phyloP scores from a whole-genome alignment of 2,329 filamentous ascomycete genomes.

The Aspergillus sp. region DNA sequence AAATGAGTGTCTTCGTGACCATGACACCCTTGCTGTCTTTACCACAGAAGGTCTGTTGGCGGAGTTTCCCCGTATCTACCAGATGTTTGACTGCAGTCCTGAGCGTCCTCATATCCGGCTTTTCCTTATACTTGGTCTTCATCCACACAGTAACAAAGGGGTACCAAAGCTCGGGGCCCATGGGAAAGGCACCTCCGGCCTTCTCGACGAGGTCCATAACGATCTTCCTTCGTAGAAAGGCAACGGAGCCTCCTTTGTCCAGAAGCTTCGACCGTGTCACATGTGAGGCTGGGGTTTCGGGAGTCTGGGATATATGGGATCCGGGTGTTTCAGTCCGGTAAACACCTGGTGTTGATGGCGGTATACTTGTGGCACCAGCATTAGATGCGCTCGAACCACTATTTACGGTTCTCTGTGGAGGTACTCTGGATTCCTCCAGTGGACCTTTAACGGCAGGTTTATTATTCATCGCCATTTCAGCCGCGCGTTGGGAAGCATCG shows the following conservation, averaged over 20 bases:
- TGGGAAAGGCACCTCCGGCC: conserved; percentile 57
- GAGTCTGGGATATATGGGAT: neutral
- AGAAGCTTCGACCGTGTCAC: neutral
- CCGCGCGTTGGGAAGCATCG: neutral
- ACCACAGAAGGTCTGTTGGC: conserved; percentile 54
- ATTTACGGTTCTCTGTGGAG: neutral
- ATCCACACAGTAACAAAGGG: conserved; percentile 57
- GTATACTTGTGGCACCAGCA: neutral
- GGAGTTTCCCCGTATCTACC: conserved; percentile 51
- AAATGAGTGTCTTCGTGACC: conserved; percentile 52
- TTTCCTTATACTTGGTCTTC: conserved; percentile 43
- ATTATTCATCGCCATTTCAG: neutral
- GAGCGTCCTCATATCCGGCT: conserved; percentile 55
- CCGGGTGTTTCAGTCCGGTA: neutral
- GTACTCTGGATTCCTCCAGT: neutral
- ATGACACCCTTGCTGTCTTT: conserved; percentile 48
- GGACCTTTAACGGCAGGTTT: neutral
- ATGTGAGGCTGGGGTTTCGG: neutral
- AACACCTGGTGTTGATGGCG: neutral
- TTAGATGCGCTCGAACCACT: neutral
- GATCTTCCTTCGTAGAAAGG: conserved; percentile 49
- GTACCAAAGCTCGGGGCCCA: conserved; percentile 55
- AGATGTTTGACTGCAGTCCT: conserved; percentile 51
- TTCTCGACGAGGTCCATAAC: conserved; percentile 56
- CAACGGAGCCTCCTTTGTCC: conserved; percentile 45